phyloP scores from a whole-genome alignment of 176 grass and related monocot genomes.

The Alloteropsis semialata region DNA sequence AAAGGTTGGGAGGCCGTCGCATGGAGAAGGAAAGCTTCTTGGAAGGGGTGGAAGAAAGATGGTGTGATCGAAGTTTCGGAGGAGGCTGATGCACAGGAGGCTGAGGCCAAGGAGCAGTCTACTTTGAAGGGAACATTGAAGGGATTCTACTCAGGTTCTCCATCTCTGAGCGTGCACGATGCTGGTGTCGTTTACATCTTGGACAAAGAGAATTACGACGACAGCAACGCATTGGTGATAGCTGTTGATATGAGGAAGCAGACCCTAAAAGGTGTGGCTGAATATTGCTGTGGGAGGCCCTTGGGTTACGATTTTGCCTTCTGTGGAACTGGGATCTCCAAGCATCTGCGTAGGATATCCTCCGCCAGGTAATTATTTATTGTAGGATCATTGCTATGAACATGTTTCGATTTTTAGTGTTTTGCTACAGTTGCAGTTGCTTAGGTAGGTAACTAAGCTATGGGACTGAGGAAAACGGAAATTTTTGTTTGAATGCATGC shows the following conservation, averaged over 20 bases:
- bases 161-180: slow-evolving; percentile 4
- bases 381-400: too few relatives aligned
- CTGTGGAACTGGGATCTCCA: background rate
- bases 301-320: background rate
- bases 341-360: background rate
- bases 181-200: background rate
- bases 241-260: slow-evolving; percentile 3
- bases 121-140: background rate
- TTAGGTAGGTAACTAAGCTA: too few relatives aligned
- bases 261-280: background rate
- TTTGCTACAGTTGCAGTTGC: too few relatives aligned
- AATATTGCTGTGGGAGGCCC: background rate
- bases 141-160: background rate
- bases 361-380: background rate
- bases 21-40: background rate
- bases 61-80: background rate
- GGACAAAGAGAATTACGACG: background rate
- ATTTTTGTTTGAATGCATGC: too few relatives aligned
- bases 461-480: too few relatives aligned
- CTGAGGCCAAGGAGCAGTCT: background rate
- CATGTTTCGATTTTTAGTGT: too few relatives aligned
- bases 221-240: background rate
- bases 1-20: background rate
- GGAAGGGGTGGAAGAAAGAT: background rate
- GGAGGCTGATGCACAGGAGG: background rate